Base-by-base conservation (phyloP, 1,284 basidiomycete genomes). In the Moniliella sp. region DNA sequence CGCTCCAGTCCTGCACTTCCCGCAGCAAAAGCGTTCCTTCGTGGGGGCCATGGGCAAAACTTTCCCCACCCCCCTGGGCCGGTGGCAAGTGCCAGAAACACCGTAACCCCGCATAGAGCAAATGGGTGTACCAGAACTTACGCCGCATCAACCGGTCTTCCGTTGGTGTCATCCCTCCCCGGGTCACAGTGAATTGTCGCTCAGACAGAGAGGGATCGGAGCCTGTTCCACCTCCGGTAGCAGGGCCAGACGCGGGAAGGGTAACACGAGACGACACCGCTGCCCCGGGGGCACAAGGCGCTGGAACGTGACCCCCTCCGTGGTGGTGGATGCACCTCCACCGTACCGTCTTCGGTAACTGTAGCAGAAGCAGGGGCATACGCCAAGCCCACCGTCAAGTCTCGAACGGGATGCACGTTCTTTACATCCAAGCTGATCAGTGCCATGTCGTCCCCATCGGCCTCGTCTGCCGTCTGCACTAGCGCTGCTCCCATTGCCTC, bases 21-120 rank as follows among this genome's bases (percentile, higher is more conserved):
- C 21, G 21, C 21, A 7, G 8, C 21, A n/a, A 23, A 23, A n/a
- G n/a, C 21, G 21, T 7, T 23, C n/a, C 34, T 67, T 69, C 7
- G 74, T 70, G 50, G 78, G 78, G 13, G 74, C 69, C 0, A 93
- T 11, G 93, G 75, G 58, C 86, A 94, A 56, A 97, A 88, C n/a
- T 83, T 69, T 37, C 78, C 74, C 3, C 37, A 35, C 18, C 88
- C 64, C 3, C 74, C 73, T 0, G 80, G 1, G 77, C 70, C 26
- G 66, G 65, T 2, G 69, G 67, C 7, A 73, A 61, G 3, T 68
- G 60, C n/a, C 69, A 69, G 17, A 72, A 50, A 3, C 91, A 61
- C 0, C 67, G 62, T 33, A 78, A 66, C 39, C 76, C 75, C 45
- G 68, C 71, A 27, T 91, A 61, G 0, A 84, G 82, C 10, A 93